Evolutionary conservation across 108 stramenopile genomes (phyloP), one percentile per base, ranked within the genome.

Genomic region (Schizochytrium sp.): DNA sequence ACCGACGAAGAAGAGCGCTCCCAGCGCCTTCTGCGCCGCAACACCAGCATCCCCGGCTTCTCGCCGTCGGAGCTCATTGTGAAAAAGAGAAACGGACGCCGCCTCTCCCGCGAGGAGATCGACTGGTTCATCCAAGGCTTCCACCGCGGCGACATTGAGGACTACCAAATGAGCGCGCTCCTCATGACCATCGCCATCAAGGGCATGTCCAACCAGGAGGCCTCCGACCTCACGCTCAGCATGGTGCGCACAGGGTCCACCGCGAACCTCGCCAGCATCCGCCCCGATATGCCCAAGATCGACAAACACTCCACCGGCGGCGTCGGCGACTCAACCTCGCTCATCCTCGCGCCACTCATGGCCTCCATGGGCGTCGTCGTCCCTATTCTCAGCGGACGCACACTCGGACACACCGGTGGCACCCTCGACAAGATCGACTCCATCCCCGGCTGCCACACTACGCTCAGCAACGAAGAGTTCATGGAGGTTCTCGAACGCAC

Each of bases 91-190:
- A 72, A 89, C 55, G 88, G 88, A 5, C 47, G 58, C 23, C 71
- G 23, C 55, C 88, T 72, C 88, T 51, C 72, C 28, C 16, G 28
- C 19, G 72, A 89, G n/a, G 88, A 89, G 71, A 89, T 89, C 72
- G 60, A 48, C 47, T 51, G 88, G 71, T 89, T 89, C 44, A 51
- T 89, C 72, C 47, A 89, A 0, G 44, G 72, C 23, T 89, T 60
- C 51, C 88, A 89, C 48, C 45, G 55, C 19, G 94, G 93, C 6
- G 72, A 92, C 23, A 91, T 96, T 23, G 95, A 95, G 19, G 95
- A 96, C 41, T 96, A 96, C 89, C 96, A 96, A 93, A 95, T 96
- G 95, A 87, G 95, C 19, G 95, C 96, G 12, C 95, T 95, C 95
- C 92, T 96, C 58, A 96, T 96, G 96, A 95, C 96, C 4, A 92